A percentile compares a stretch with the other conserved stretches of the same genome.
Conservation (phyloP, 2,329 filamentous ascomycete species). For the Aspergillus sp. region DNA sequence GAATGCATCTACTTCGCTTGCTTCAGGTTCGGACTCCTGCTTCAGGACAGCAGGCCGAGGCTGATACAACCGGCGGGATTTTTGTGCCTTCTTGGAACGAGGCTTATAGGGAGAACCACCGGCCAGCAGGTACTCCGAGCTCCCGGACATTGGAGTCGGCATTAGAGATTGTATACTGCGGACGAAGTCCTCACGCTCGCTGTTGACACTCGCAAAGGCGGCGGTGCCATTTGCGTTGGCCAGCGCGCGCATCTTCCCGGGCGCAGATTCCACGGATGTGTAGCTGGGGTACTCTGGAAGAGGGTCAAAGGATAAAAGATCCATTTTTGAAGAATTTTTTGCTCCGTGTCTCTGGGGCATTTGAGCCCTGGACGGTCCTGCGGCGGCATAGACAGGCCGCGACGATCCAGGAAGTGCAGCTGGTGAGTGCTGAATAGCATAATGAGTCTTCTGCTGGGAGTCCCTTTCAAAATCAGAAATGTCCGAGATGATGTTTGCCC, state of each 20-base stretch:
- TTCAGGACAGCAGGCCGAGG: slow-evolving; percentile 10
- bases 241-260: background rate
- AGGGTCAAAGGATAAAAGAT: slow-evolving; percentile 25
- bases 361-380: slow-evolving; percentile 6
- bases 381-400: slow-evolving; percentile 8
- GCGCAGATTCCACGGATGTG: slow-evolving; percentile 9
- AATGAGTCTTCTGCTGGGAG: slow-evolving; percentile 16
- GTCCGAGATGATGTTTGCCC: slow-evolving; percentile 12
- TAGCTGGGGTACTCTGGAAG: slow-evolving; percentile 21
- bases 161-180: slow-evolving; percentile 24
- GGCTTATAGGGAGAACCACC: background rate
- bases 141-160: slow-evolving; percentile 13
- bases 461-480: slow-evolving; percentile 15
- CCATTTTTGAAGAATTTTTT: slow-evolving; percentile 21
- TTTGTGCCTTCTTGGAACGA: slow-evolving; percentile 20
- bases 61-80: slow-evolving; percentile 27
- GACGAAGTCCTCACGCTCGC: slow-evolving; percentile 21
- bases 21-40: slow-evolving; percentile 8
- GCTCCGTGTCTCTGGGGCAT: slow-evolving; percentile 17
- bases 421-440: slow-evolving; percentile 13
- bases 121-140: slow-evolving; percentile 12
- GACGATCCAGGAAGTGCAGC: slow-evolving; percentile 8
- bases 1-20: slow-evolving; percentile 9
- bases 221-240: slow-evolving; percentile 11
- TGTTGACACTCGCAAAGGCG: slow-evolving; percentile 14